These are phyloP conservation scores for Chlamydomonas schloesseri DNA, from an alignment of 139 green algal species.

Conservation along the genomic window DNA sequence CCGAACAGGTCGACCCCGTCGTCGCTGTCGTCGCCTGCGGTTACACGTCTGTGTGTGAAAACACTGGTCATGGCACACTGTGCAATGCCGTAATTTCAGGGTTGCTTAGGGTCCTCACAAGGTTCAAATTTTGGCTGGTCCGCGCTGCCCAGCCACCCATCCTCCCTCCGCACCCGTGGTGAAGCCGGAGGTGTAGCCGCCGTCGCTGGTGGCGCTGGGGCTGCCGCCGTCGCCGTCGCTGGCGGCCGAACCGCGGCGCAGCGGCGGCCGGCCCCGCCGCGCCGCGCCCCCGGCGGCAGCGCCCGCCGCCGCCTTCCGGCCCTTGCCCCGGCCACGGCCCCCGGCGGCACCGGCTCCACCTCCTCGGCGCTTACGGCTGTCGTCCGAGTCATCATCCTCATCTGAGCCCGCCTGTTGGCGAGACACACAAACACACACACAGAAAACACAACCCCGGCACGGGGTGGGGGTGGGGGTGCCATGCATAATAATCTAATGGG, in stretches of 20 bases:
- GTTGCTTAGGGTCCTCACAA: too few species aligned
- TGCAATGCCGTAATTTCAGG: too few species aligned
- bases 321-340: not conserved
- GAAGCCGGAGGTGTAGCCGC: slow-evolving; percentile 30
- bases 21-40: slow-evolving; percentile 25
- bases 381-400: not conserved
- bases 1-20: slow-evolving; percentile 55
- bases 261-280: too few species aligned
- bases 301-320: not conserved
- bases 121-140: too few species aligned
- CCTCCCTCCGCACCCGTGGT: slow-evolving; percentile 6
- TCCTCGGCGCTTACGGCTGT: not conserved
- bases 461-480: too few species aligned
- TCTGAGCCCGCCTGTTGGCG: not conserved
- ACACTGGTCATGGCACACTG: too few species aligned
- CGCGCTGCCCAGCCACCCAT: too few species aligned
- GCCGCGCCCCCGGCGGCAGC: not conserved
- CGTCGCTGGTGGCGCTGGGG: slow-evolving; percentile 15
- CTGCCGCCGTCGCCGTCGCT: not conserved
- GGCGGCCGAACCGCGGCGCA: not conserved
- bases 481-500: too few species aligned
- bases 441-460: too few species aligned
- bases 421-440: too few species aligned
- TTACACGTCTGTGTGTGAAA: too few species aligned
- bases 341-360: too few species aligned